A percentile compares a stretch with the other conserved stretches of the same genome.
Evolutionary conservation across 78 protist genomes (phyloP).

Genomic region (Capsaspora owczarzaki): DNA sequence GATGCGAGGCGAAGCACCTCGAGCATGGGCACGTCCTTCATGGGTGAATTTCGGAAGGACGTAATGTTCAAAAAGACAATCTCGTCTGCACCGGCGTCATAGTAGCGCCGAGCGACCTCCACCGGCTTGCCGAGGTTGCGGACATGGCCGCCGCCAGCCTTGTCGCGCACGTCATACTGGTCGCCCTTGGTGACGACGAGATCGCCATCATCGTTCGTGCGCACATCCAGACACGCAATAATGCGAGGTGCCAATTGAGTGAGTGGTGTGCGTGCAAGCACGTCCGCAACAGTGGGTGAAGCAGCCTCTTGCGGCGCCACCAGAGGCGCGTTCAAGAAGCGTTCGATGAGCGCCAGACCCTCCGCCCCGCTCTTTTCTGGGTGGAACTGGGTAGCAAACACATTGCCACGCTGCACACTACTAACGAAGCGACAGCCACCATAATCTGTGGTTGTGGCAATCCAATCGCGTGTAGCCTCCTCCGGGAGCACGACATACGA

Average conservation of each 20-base stretch:
- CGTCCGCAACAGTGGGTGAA: background rate
- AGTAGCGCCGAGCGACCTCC: conserved; percentile 49
- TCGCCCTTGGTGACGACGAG: conserved; percentile 73
- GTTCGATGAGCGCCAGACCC: conserved; percentile 29
- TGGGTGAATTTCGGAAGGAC: conserved; percentile 38
- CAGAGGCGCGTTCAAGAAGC: conserved; percentile 7
- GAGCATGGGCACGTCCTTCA: conserved; percentile 41
- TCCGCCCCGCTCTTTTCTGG: conserved; percentile 54
- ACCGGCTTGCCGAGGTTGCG: conserved; percentile 74
- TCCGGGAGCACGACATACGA: conserved; percentile 25
- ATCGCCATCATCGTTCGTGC: conserved; percentile 69
- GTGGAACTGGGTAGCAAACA: conserved; percentile 60
- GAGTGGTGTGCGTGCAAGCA: background rate
- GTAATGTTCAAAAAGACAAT: conserved; percentile 56
- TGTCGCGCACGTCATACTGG: conserved; percentile 57
- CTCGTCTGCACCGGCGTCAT: conserved; percentile 68
- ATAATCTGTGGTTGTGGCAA: conserved; percentile 23
- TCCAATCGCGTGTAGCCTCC: conserved; percentile 19
- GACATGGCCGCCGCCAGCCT: conserved; percentile 33
- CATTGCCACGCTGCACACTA: conserved; percentile 21
- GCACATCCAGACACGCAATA: conserved; percentile 69
- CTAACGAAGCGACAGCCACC: conserved; percentile 28
- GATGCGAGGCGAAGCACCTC: conserved; percentile 45
- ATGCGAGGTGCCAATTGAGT: conserved; percentile 13
- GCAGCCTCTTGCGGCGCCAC: no score